Conservation (phyloP, 2,329 filamentous ascomycete genomes). For the Cladosporium sp. region DNA sequence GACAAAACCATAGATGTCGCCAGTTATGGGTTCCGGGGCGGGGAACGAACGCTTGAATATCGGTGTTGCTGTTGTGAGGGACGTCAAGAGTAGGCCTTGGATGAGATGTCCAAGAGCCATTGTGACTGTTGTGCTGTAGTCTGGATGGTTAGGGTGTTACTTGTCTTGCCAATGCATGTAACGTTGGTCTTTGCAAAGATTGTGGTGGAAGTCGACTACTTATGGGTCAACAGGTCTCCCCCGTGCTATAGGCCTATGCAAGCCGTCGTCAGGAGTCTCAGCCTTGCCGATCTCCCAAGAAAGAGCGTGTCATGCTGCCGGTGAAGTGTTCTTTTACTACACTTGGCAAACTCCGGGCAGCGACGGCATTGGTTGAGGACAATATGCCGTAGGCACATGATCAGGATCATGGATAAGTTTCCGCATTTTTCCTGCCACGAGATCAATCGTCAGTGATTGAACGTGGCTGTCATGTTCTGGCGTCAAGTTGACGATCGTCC, state of each 20-base stretch:
- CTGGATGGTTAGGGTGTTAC: neutral
- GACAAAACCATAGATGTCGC: conserved; percentile 31
- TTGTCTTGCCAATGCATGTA: neutral
- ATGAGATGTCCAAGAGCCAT: neutral
- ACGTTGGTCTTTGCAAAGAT: neutral
- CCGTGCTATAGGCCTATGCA: neutral
- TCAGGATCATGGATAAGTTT: neutral
- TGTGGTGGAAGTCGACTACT: neutral
- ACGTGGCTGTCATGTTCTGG: neutral
- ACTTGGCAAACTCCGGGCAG: neutral
- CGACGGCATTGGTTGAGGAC: neutral
- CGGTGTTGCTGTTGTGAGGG: conserved; percentile 3
- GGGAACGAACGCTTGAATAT: conserved; percentile 11
- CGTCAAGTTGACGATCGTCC: neutral
- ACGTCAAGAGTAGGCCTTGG: neutral
- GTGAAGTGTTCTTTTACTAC: neutral
- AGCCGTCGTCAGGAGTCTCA: conserved; percentile 5
- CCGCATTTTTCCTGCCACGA: neutral
- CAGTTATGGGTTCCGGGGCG: conserved; percentile 1
- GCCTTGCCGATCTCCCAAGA: conserved; percentile 1
- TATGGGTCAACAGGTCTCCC: neutral
- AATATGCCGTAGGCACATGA: neutral
- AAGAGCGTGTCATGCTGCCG: conserved; percentile 5
- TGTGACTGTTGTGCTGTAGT: neutral
- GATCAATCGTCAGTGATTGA: neutral